Percentiles rank a stretch among this genome's conserved stretches.
Evolutionary conservation across 2,329 filamentous ascomycete species (phyloP).

Genomic region (Cadophora sp.): DNA sequence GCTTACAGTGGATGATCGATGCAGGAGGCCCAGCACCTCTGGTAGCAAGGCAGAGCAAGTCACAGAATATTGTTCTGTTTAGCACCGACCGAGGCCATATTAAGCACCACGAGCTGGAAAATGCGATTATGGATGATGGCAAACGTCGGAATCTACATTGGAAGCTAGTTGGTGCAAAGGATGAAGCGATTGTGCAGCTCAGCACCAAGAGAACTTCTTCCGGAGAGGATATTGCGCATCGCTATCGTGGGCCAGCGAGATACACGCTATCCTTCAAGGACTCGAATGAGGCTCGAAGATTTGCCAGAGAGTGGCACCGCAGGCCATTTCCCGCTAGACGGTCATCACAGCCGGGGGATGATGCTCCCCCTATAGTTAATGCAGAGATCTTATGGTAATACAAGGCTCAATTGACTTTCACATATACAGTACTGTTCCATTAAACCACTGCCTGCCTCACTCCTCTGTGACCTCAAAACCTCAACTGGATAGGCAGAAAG

Average conservation of each 20-base stretch:
- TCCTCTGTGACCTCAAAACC: conserved; percentile 21
- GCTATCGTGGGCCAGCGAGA: conserved; percentile 29
- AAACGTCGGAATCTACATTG: conserved; percentile 44
- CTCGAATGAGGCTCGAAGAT: conserved; percentile 49
- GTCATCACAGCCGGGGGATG: conserved; percentile 43
- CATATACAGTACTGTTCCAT: conserved; percentile 24
- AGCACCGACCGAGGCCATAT: conserved; percentile 37
- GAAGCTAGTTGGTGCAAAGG: conserved; percentile 36
- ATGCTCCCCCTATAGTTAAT: conserved; percentile 50
- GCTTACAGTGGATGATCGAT: conserved; percentile 46
- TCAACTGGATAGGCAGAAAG: conserved; percentile 33
- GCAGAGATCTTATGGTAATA: conserved; percentile 56
- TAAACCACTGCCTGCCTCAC: conserved; percentile 19
- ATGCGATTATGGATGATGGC: conserved; percentile 40
- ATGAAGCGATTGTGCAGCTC: conserved; percentile 29
- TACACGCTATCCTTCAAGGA: conserved; percentile 44
- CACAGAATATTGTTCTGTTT: conserved; percentile 42
- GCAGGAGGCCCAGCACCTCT: conserved; percentile 44
- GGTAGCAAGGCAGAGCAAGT: conserved; percentile 29
- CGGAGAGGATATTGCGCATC: conserved; percentile 11
- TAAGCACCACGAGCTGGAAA: conserved; percentile 28
- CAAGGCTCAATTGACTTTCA: conserved; percentile 18
- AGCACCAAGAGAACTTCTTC: not conserved
- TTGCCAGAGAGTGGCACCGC: conserved; percentile 59
- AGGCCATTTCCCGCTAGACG: conserved; percentile 49